Evolutionary conservation across 305 asterid genomes (phyloP), one percentile per base, ranked within the genome.

Genomic region (Rubia tinctorum): DNA sequence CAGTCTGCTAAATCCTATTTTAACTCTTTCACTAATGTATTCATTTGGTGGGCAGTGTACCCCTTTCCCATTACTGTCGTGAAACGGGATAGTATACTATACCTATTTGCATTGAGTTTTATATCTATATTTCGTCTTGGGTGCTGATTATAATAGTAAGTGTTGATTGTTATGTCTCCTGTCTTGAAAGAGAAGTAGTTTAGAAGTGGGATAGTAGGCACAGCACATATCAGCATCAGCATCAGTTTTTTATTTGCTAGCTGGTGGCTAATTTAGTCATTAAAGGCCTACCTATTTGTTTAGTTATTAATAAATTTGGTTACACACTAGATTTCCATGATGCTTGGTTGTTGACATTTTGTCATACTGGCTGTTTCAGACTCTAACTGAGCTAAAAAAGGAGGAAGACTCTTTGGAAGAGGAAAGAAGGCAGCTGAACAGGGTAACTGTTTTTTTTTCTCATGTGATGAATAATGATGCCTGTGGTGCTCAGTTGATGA

Each of bases 351-450:
- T 55, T 30, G 8, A 7, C 44, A 44, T 64, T 59, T 23, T 53
- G 14, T 80, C 47, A 7, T 68, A 63, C 47, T 72, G 56, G 27
- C 75, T 62, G 60, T 30, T 69, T 53, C 90, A 95, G 99, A 89
- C 91, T 15, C 72, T 92, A 74, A 77, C 88, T 22, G 91, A 95
- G 75, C 97, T 95, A 74, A 92, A 80, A 83, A 84, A 81, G 44
- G 94, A 90, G 76, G 99, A 90, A 75, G 80, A 49, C 55, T 49
- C 80, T 51, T 83, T 90, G 75, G 62, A 83, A 58, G 86, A 79
- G 79, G 98, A 92, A 88, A 82, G 96, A 83, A 85, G 83, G 80
- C 90, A 78, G 56, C 76, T 95, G 85, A 86, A 87, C 75, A 88
- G 69, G 96, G 99, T 95, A 89, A 79, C 51, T 39, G 69, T 42